These are phyloP conservation scores for Osmanthus fragrans DNA, from an alignment of 257 asterid species.

Conservation along the genomic window DNA sequence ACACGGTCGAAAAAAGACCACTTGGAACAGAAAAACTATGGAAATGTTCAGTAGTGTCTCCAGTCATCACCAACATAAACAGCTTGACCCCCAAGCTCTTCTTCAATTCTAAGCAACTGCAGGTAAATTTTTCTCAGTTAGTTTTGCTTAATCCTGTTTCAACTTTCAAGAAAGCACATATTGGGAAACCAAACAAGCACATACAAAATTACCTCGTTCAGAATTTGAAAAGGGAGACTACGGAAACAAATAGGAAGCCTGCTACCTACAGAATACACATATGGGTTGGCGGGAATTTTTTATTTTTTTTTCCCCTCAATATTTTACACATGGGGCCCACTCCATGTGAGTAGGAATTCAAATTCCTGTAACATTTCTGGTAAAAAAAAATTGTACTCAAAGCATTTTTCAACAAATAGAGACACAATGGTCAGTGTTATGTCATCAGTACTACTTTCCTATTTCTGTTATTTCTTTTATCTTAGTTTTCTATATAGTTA, in stretches of 20 bases:
- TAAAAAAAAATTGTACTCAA: too few relatives aligned
- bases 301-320: too few relatives aligned
- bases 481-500: not conserved
- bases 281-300: too few relatives aligned
- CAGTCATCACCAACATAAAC: slow-evolving; percentile 82
- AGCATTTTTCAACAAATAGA: not conserved
- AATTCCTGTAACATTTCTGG: too few relatives aligned
- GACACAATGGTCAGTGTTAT: not conserved
- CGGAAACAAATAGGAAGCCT: not conserved
- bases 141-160: not conserved
- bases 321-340: too few relatives aligned
- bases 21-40: too few relatives aligned
- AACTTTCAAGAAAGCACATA: slow-evolving; percentile 5
- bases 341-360: too few relatives aligned
- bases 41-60: slow-evolving; percentile 53
- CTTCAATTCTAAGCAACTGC: slow-evolving; percentile 96
- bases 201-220: not conserved
- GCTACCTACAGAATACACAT: too few relatives aligned
- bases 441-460: not conserved
- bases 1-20: too few relatives aligned
- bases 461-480: not conserved
- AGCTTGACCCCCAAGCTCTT: slow-evolving; percentile 87
- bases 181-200: not conserved
- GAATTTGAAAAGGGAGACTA: not conserved
- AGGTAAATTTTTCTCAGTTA: slow-evolving; percentile 14